Percentiles rank a stretch among this genome's conserved stretches.
These are phyloP conservation scores for Aspergillus sp. DNA, from an alignment of 2,329 filamentous ascomycete genomes.

Conservation along the genomic window DNA sequence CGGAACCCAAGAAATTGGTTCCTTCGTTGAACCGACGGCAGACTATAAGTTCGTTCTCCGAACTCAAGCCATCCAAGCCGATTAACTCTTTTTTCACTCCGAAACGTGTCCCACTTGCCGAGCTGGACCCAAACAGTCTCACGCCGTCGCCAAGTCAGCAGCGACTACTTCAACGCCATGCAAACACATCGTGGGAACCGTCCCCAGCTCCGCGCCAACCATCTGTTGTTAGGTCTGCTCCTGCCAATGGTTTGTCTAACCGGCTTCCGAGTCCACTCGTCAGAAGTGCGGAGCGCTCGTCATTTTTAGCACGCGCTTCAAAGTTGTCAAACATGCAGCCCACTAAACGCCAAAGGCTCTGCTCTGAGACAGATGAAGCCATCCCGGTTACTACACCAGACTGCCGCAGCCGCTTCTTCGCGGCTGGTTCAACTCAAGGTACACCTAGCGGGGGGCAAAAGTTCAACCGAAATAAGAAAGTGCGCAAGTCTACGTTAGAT, in stretches of 20 bases:
- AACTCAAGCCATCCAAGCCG: constrained; percentile 60
- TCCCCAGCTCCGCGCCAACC: constrained; percentile 47
- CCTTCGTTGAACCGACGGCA: constrained; percentile 39
- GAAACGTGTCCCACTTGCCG: constrained; percentile 62
- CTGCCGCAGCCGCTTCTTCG: constrained; percentile 52
- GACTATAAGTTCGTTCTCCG: constrained; percentile 45
- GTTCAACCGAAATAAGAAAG: constrained; percentile 38
- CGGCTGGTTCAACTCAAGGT: constrained; percentile 27
- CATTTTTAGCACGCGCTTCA: constrained; percentile 40
- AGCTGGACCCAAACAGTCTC: constrained; percentile 67
- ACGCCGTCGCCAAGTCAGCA: constrained; percentile 67
- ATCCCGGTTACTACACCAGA: constrained; percentile 30
- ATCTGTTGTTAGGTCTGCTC: constrained; percentile 33
- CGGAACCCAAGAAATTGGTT: constrained; percentile 32
- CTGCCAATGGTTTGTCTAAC: constrained; percentile 36
- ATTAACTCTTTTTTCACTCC: constrained; percentile 67
- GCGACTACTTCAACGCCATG: constrained; percentile 54
- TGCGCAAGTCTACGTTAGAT: constrained; percentile 45
- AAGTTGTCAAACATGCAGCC: constrained; percentile 47
- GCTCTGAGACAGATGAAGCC: constrained; percentile 46
- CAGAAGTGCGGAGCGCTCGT: constrained; percentile 40
- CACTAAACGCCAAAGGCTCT: constrained; percentile 53
- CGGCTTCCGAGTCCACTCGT: constrained; percentile 43
- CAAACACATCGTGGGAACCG: constrained; percentile 56
- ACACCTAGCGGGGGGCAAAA: constrained; percentile 43